Percentiles rank a stretch among this genome's conserved stretches.
phyloP scores from a whole-genome alignment of 345 rosid species.

The Boechera stricta region DNA sequence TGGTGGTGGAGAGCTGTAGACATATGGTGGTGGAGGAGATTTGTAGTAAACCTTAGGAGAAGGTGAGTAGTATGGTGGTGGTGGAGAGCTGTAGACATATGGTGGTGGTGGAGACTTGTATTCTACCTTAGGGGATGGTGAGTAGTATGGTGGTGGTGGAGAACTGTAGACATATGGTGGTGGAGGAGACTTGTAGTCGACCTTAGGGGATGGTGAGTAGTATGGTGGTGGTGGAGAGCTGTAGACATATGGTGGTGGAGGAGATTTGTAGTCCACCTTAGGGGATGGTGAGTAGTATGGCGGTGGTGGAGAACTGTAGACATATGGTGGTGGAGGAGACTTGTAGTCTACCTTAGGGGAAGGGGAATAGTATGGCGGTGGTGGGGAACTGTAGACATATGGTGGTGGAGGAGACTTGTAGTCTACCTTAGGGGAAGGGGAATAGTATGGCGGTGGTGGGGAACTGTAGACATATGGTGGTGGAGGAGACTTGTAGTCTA shows the following conservation, averaged over 20 bases:
- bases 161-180: conserved; percentile 30
- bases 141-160: conserved; percentile 29
- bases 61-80: conserved; percentile 15
- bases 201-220: conserved; percentile 4
- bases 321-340: conserved; percentile 31
- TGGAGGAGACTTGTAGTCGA: conserved; percentile 4
- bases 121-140: not conserved
- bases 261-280: not conserved
- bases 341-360: conserved; percentile 9
- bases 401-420: conserved; percentile 32
- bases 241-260: conserved; percentile 24
- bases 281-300: conserved; percentile 17
- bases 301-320: conserved; percentile 29
- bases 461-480: conserved; percentile 26
- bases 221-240: conserved; percentile 24
- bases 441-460: conserved; percentile 14
- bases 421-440: not conserved
- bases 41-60: not conserved
- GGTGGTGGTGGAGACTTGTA: conserved; percentile 38
- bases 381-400: conserved; percentile 17
- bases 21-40: conserved; percentile 26
- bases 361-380: conserved; percentile 18
- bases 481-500: conserved; percentile 13
- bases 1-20: conserved; percentile 17
- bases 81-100: conserved; percentile 20